phyloP scores from a whole-genome alignment of 192 early-diverging fungal genomes.

The Backusella sp. region DNA sequence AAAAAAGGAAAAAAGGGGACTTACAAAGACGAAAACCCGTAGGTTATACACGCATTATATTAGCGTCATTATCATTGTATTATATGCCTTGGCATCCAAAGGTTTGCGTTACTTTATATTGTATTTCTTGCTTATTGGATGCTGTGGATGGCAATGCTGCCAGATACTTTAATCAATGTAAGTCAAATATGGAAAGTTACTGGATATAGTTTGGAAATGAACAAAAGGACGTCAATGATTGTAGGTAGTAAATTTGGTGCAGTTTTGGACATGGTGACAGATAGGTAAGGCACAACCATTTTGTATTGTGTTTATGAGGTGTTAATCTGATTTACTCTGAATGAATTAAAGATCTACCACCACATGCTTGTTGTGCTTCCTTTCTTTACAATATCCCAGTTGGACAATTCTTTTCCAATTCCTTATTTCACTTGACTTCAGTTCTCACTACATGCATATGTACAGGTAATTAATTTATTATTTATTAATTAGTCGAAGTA shows the following conservation, averaged over 20 bases:
- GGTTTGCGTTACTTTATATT: constrained; percentile 76
- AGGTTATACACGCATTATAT: constrained; percentile 84
- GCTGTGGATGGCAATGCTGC: constrained; percentile 95
- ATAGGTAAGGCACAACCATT: constrained; percentile 54
- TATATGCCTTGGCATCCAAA: constrained; percentile 75
- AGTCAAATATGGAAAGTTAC: constrained; percentile 1
- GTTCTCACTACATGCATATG: constrained; percentile 99
- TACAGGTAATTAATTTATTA: constrained; percentile 60
- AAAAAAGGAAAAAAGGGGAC: background rate
- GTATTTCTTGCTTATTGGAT: constrained; percentile 88
- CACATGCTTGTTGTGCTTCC: constrained; percentile 84
- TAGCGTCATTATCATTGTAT: constrained; percentile 70
- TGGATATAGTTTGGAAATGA: background rate
- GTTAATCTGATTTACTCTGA: background rate
- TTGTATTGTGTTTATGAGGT: background rate
- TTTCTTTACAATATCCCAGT: constrained; percentile 64
- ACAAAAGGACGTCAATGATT: background rate
- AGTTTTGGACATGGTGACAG: constrained; percentile 99
- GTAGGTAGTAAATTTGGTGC: constrained; percentile 89
- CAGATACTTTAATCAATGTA: constrained; percentile 90
- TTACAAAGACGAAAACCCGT: background rate
- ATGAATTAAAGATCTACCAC: constrained; percentile 71
- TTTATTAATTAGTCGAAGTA: background rate
- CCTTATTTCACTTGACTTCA: constrained; percentile 90
- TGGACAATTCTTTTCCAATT: constrained; percentile 85